Evolutionary conservation across 2,329 filamentous ascomycete species (phyloP).

Genomic region (Diaporthe amygdali): DNA sequence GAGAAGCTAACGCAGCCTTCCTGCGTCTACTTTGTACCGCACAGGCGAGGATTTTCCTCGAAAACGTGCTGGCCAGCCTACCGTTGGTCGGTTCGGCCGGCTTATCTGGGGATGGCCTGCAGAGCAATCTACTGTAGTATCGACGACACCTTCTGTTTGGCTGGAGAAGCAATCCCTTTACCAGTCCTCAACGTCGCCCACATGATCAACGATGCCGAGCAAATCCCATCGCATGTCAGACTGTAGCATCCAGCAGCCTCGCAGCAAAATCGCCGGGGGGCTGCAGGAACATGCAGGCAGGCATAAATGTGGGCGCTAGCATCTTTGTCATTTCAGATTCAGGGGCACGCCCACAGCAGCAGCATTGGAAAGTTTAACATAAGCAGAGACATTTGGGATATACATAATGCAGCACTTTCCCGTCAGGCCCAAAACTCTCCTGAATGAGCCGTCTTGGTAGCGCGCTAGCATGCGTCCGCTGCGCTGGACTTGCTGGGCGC

Average conservation of each 20-base stretch:
- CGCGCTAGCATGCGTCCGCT: background rate
- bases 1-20: slow-evolving; percentile 9
- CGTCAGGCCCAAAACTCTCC: background rate
- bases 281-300: background rate
- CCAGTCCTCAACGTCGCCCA: background rate
- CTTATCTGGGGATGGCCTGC: background rate
- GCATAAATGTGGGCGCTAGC: background rate
- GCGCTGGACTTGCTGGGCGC: slow-evolving; percentile 1
- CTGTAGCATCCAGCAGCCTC: slow-evolving; percentile 1
- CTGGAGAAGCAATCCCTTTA: background rate
- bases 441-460: background rate
- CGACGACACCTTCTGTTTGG: background rate
- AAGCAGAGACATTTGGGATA: background rate
- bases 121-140: background rate
- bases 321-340: background rate
- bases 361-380: background rate
- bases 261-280: background rate
- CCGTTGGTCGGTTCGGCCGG: background rate
- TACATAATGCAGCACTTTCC: background rate
- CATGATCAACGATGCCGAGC: background rate
- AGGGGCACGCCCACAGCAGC: background rate
- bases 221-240: background rate
- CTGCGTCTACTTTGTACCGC: background rate
- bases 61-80: background rate
- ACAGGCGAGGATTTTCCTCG: background rate